Conservation (phyloP, 495 filamentous ascomycete genomes). For the Hypoxylon crocopeplum region DNA sequence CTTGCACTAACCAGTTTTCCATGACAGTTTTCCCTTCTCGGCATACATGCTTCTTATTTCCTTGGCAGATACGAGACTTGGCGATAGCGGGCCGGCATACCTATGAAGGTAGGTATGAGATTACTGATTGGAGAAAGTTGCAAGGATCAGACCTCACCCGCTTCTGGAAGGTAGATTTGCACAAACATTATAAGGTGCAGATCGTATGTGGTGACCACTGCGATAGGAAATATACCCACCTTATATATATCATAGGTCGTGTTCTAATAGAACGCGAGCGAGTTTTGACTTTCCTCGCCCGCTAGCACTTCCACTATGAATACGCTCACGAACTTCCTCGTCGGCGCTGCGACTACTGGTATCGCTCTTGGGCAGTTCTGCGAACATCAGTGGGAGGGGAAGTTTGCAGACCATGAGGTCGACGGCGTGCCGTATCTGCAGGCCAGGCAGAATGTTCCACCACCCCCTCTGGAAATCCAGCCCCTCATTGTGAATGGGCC, state of each 20-base stretch:
- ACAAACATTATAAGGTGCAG: slow-evolving; percentile 1
- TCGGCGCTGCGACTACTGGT: not conserved
- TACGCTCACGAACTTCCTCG: slow-evolving; percentile 15
- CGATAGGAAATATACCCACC: not conserved
- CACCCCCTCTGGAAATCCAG: slow-evolving; percentile 36
- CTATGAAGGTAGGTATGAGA: slow-evolving; percentile 8
- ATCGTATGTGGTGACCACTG: not conserved
- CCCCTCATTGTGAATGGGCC: slow-evolving; percentile 39
- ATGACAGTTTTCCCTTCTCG: not conserved
- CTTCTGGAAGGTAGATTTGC: slow-evolving; percentile 22
- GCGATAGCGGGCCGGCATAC: slow-evolving; percentile 5
- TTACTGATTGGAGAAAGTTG: slow-evolving; percentile 8
- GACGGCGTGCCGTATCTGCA: slow-evolving; percentile 24
- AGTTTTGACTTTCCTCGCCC: not conserved
- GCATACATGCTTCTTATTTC: not conserved
- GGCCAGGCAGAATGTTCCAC: slow-evolving; percentile 18
- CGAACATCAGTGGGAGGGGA: slow-evolving; percentile 38
- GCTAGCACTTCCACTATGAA: slow-evolving; percentile 8
- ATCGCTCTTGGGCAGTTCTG: slow-evolving; percentile 29
- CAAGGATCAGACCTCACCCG: slow-evolving; percentile 7
- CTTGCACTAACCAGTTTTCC: too few species aligned
- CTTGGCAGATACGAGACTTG: slow-evolving; percentile 28
- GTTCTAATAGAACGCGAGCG: too few species aligned
- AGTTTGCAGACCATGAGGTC: slow-evolving; percentile 23
- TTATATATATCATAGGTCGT: too few species aligned